Base-by-base conservation (phyloP, 148 eudicot species). In the Persicaria tinctoria region DNA sequence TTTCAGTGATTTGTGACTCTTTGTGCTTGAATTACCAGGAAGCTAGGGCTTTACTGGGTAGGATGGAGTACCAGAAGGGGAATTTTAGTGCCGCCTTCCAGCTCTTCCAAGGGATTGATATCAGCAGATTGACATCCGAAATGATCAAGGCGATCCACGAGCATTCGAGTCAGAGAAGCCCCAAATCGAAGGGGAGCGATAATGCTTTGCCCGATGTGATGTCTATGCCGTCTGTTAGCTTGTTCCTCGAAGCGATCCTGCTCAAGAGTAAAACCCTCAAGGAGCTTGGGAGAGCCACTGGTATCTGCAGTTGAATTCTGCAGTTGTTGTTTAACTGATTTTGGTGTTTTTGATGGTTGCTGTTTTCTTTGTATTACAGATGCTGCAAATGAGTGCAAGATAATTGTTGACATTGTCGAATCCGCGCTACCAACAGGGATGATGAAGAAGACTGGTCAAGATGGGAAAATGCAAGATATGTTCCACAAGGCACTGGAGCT, bases 161-260 rank as follows among this genome's bases (percentile, higher is more conserved):
- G 83, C 89, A 89, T 64, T 84, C 84, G 7, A 82, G 80, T 71
- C 83, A 78, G 23, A 79, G 81, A 27, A 90, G 85, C 77, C 53
- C 56, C 23, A 85, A 84, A 46, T 75, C 91, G 17, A 92, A 85
- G 80, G 84, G 82, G 44, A 85, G 82, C 14, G 86, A 85, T 57
- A 83, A 75, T 79, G 72, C 78, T 32, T 76, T 78, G 46, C 74
- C 84, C 5, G 88, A 89, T 75, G 78, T 89, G 51, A 92, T 95
- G 98, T 95, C 98, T 17, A 84, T 93, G 86, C 97, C 89, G 82
- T 95, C 98, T 6, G 96, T 95, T 51, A 89, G 93, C 86, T 80
- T 95, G 46, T 85, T 95, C 68, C 91, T 92, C 50, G 98, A 95
- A 84, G 93, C 97, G 73, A 85, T 90, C 74, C 75, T 92, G 55